Percentiles rank a stretch among this genome's conserved stretches.
Conservation (phyloP, 2,329 filamentous ascomycete genomes). For the Ophiostoma triangulosporum region DNA sequence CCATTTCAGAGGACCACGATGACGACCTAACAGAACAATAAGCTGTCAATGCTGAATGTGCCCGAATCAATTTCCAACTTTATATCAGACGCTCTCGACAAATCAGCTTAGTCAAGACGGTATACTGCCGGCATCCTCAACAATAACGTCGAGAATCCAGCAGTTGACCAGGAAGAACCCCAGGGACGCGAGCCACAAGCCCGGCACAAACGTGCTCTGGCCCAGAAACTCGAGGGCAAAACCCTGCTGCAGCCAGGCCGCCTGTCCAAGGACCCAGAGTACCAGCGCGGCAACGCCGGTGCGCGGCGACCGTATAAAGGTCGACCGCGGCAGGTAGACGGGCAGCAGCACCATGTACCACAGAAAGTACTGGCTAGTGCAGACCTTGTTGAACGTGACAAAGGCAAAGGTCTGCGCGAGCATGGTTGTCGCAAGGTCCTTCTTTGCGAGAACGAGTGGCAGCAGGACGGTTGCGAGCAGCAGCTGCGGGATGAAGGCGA, state of each 20-base stretch:
- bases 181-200: slow-evolving; percentile 63
- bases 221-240: slow-evolving; percentile 72
- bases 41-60: too few relatives aligned
- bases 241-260: slow-evolving; percentile 60
- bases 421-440: slow-evolving; percentile 70
- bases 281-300: slow-evolving; percentile 51
- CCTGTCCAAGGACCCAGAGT: slow-evolving; percentile 68
- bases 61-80: background rate
- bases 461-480: slow-evolving; percentile 66
- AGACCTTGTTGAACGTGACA: slow-evolving; percentile 97
- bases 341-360: slow-evolving; percentile 96
- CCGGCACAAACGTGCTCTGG: slow-evolving; percentile 69
- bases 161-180: slow-evolving; percentile 75
- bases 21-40: too few relatives aligned
- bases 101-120: background rate
- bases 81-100: background rate
- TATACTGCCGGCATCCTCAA: slow-evolving; percentile 40
- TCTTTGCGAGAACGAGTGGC: slow-evolving; percentile 58
- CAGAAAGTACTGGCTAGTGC: slow-evolving; percentile 97
- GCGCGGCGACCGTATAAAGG: slow-evolving; percentile 45
- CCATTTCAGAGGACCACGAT: too few relatives aligned
- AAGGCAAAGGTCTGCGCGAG: slow-evolving; percentile 94
- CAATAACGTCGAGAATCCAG: slow-evolving; percentile 73
- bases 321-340: slow-evolving; percentile 73
- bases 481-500: slow-evolving; percentile 83